A percentile compares a stretch with the other conserved stretches of the same genome.
These are phyloP conservation scores for Helotiales sp. DNA, from an alignment of 2,329 filamentous ascomycete genomes.

Conservation along the genomic window DNA sequence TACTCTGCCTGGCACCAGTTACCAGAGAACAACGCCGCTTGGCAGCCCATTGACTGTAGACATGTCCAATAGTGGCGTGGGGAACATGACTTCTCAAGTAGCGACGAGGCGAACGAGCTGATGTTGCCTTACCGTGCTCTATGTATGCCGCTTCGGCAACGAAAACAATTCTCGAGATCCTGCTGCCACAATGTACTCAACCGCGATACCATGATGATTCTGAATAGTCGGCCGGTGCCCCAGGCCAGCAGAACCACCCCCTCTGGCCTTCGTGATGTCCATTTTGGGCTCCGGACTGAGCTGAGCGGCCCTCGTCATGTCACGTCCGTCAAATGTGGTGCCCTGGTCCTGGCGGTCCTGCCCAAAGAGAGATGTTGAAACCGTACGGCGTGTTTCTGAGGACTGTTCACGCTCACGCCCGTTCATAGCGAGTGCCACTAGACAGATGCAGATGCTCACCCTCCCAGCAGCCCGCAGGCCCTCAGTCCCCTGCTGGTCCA, in stretches of 20 bases:
- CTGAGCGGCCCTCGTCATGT: not conserved
- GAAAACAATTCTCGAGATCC: too few relatives aligned
- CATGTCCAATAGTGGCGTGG: too few relatives aligned
- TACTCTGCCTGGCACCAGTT: not conserved
- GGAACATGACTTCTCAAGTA: too few relatives aligned
- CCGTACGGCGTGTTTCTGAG: not conserved
- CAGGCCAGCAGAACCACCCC: constrained; percentile 9
- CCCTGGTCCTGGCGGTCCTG: not conserved
- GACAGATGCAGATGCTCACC: not conserved
- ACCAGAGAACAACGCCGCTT: not conserved
- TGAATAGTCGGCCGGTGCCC: not conserved
- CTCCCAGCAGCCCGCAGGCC: not conserved
- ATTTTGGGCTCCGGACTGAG: not conserved
- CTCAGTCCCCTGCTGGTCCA: not conserved
- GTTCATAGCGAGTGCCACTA: not conserved
- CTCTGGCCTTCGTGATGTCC: constrained; percentile 11
- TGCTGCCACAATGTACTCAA: not conserved
- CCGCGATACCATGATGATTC: not conserved
- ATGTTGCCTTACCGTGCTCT: too few relatives aligned
- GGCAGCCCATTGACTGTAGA: not conserved
- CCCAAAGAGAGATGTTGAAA: not conserved
- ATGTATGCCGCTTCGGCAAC: too few relatives aligned
- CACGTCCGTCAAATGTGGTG: not conserved
- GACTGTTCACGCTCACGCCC: not conserved
- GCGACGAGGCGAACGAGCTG: too few relatives aligned